These are phyloP conservation scores for Phytopythium ostracodes DNA, from an alignment of 352 stramenopile species.

Conservation along the genomic window DNA sequence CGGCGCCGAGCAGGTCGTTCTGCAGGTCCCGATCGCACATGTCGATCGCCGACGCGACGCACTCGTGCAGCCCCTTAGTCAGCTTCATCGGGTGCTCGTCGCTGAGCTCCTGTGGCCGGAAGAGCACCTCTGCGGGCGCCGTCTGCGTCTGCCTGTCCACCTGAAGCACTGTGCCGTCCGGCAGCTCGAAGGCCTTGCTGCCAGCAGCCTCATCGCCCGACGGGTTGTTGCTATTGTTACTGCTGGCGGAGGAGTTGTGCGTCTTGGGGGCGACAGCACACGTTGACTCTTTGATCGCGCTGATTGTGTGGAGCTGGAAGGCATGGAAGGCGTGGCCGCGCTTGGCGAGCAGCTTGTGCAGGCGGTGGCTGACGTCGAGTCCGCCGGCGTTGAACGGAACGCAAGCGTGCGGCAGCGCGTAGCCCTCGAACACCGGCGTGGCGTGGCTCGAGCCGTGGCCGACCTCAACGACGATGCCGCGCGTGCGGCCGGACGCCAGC, in stretches of 20 bases:
- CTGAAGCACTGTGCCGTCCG: slow-evolving; percentile 82
- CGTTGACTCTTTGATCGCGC: slow-evolving; percentile 83
- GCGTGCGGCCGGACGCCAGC: slow-evolving; percentile 82
- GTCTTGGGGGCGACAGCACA: slow-evolving; percentile 35
- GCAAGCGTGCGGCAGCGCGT: slow-evolving; percentile 70
- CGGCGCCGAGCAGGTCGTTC: slow-evolving; percentile 61
- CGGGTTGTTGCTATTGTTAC: slow-evolving; percentile 5
- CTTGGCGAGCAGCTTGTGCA: slow-evolving; percentile 69
- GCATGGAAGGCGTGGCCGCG: slow-evolving; percentile 65
- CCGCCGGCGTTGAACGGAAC: slow-evolving; percentile 65
- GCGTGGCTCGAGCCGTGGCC: slow-evolving; percentile 82
- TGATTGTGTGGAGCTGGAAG: slow-evolving; percentile 68
- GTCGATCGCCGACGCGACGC: slow-evolving; percentile 68
- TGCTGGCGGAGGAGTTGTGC: neutral
- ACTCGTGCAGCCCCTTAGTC: slow-evolving; percentile 81
- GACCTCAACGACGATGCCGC: slow-evolving; percentile 83
- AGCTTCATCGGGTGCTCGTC: slow-evolving; percentile 87
- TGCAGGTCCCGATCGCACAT: slow-evolving; percentile 88
- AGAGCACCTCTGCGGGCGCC: slow-evolving; percentile 74
- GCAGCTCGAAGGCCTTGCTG: slow-evolving; percentile 75
- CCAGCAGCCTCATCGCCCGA: slow-evolving; percentile 13
- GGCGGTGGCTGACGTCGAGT: slow-evolving; percentile 68
- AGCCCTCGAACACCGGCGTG: slow-evolving; percentile 86
- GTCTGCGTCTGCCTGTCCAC: slow-evolving; percentile 75
- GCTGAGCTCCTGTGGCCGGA: slow-evolving; percentile 84